Conservation (phyloP, 345 rosid species). For the Fremontodendron californicum region DNA sequence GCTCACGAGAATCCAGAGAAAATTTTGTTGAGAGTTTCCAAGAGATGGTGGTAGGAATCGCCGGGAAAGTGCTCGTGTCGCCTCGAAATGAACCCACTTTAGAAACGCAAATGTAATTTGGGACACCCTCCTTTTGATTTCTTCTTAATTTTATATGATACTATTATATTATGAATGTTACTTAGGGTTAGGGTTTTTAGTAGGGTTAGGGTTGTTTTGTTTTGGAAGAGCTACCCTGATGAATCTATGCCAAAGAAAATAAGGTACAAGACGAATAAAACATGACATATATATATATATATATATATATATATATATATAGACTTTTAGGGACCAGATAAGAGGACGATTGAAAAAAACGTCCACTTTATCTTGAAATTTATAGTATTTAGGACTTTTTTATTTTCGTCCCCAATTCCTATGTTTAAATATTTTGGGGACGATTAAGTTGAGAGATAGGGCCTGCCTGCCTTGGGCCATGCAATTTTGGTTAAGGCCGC, state of each 20-base stretch:
- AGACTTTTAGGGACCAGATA: no score
- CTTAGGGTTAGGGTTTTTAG: conserved; percentile 27
- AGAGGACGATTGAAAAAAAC: no score
- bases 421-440: no score
- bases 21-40: conserved; percentile 46
- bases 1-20: conserved; percentile 56
- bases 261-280: neutral
- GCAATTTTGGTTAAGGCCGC: no score
- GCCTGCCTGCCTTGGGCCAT: no score
- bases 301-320: no score
- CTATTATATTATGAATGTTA: neutral
- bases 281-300: no score
- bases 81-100: conserved; percentile 49
- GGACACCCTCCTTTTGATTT: conserved; percentile 21
- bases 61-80: conserved; percentile 98
- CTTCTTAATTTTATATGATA: neutral
- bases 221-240: neutral
- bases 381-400: no score
- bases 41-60: conserved; percentile 74
- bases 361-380: no score
- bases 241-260: neutral
- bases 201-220: conserved; percentile 25
- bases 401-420: no score
- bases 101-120: conserved; percentile 26
- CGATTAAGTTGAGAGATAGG: no score